phyloP scores from a whole-genome alignment of 352 stramenopile species.

The Saprolegnia diclina region DNA sequence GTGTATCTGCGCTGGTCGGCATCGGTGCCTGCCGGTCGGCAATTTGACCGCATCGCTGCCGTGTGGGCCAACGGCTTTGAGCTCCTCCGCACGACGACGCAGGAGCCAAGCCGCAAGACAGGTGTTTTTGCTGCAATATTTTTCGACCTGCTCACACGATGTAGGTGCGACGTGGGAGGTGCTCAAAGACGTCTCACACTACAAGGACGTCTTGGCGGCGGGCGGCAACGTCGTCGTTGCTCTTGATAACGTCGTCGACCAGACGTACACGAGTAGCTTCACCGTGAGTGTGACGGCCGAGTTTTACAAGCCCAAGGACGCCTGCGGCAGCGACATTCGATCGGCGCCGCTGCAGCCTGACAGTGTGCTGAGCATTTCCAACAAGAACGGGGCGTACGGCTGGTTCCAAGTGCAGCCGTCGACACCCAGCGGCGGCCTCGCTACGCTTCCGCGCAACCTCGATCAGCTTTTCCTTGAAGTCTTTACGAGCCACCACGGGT shows the following conservation, averaged over 20 bases:
- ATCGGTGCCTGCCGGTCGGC: constrained; percentile 39
- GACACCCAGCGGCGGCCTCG: constrained; percentile 34
- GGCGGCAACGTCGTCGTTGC: constrained; percentile 51
- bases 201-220: constrained; percentile 42
- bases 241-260: constrained; percentile 62
- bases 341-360: constrained; percentile 33
- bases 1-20: constrained; percentile 54
- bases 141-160: neutral
- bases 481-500: constrained; percentile 66
- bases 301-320: constrained; percentile 42
- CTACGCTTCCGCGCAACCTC: constrained; percentile 51
- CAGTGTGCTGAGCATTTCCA: constrained; percentile 41
- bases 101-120: constrained; percentile 45
- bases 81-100: constrained; percentile 64
- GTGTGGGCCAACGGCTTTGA: constrained; percentile 70
- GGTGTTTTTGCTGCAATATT: constrained; percentile 29
- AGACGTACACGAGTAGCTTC: constrained; percentile 58
- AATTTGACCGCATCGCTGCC: constrained; percentile 68
- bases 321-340: constrained; percentile 17
- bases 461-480: constrained; percentile 64
- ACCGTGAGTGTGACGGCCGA: constrained; percentile 48
- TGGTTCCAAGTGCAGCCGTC: constrained; percentile 59
- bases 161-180: constrained; percentile 44
- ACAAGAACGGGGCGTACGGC: constrained; percentile 41
- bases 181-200: constrained; percentile 59